Percentiles rank a stretch among this genome's conserved stretches.
These are phyloP conservation scores for Aspergillus sclerotioniger DNA, from an alignment of 495 filamentous ascomycete species.

Conservation along the genomic window DNA sequence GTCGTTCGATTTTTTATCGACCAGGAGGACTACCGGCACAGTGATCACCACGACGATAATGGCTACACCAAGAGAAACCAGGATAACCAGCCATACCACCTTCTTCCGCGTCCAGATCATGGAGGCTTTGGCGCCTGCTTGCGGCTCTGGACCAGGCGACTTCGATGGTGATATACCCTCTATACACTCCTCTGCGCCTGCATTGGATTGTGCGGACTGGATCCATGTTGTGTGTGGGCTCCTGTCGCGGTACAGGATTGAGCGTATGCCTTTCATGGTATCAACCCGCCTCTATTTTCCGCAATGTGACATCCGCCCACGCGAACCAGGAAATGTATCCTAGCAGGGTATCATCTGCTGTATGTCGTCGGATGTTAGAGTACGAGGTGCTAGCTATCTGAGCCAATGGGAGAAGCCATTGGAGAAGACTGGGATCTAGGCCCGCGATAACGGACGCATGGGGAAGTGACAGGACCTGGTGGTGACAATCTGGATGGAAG, in stretches of 20 bases:
- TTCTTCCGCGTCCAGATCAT: constrained; percentile 7
- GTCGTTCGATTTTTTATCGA: constrained; percentile 6
- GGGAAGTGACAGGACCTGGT: background rate
- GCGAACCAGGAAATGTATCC: background rate
- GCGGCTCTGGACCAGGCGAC: background rate
- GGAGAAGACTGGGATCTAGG: background rate
- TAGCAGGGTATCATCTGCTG: constrained; percentile 2
- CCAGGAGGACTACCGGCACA: constrained; percentile 8
- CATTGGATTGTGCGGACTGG: background rate
- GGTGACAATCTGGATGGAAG: background rate
- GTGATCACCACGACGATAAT: constrained; percentile 7
- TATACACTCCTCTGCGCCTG: background rate
- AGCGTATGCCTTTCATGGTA: background rate
- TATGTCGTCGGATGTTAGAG: background rate
- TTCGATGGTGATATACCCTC: background rate
- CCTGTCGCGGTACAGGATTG: background rate
- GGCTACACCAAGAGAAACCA: background rate
- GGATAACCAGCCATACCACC: background rate
- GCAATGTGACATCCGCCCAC: background rate
- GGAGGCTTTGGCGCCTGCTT: background rate
- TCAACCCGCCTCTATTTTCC: background rate
- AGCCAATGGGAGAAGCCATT: background rate
- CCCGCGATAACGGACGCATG: background rate
- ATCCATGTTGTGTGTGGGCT: background rate
- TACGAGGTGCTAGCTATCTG: background rate